Percentiles rank a stretch among this genome's conserved stretches.
Conservation (phyloP, 2,329 filamentous ascomycete species). For the Aspergillus felis region DNA sequence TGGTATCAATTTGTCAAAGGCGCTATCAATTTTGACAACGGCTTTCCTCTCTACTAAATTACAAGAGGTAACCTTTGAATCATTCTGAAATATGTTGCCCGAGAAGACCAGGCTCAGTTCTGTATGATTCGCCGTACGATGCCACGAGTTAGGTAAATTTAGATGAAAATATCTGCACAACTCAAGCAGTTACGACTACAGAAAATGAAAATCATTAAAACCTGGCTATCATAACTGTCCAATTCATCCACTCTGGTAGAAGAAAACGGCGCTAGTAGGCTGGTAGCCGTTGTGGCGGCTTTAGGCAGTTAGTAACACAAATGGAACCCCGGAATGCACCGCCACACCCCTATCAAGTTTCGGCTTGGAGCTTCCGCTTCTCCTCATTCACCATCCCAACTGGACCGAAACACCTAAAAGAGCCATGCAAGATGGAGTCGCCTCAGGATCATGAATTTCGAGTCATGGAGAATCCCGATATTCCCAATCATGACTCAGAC, state of each 20-base stretch:
- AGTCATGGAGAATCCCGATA: slow-evolving; percentile 43
- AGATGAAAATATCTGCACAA: too few relatives aligned
- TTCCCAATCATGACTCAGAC: slow-evolving; percentile 38
- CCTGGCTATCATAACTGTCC: background rate
- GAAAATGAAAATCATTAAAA: background rate
- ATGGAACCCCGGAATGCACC: slow-evolving; percentile 14
- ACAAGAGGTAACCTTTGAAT: background rate
- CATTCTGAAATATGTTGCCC: too few relatives aligned
- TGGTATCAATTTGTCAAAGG: background rate
- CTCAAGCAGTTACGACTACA: background rate
- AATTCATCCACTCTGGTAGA: background rate
- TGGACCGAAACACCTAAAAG: slow-evolving; percentile 5
- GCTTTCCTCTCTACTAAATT: background rate
- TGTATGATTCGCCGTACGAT: too few relatives aligned
- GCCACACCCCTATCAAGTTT: slow-evolving; percentile 27
- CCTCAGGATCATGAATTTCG: slow-evolving; percentile 20
- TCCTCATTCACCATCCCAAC: slow-evolving; percentile 12
- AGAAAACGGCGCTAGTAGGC: background rate
- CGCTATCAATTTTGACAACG: background rate
- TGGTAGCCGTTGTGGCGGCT: background rate
- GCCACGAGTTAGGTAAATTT: too few relatives aligned
- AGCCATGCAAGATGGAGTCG: slow-evolving; percentile 15
- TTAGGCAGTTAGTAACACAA: background rate
- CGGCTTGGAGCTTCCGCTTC: slow-evolving; percentile 5
- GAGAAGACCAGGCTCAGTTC: too few relatives aligned